These are phyloP conservation scores for Didymella arachidicola DNA, from an alignment of 2,329 filamentous ascomycete species.

Conservation along the genomic window DNA sequence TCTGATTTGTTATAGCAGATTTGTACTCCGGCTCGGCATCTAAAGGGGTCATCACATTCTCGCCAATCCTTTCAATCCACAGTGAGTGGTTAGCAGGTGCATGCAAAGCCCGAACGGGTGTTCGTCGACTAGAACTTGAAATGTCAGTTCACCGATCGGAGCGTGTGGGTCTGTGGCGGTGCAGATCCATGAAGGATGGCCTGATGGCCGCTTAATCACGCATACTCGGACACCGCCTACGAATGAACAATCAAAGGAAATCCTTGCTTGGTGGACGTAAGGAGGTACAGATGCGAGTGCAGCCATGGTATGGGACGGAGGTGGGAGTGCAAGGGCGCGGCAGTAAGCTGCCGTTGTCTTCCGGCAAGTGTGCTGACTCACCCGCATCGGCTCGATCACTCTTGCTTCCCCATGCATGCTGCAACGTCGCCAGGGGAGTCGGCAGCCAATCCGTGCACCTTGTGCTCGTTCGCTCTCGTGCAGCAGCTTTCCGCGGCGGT, in stretches of 20 bases:
- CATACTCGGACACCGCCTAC: not conserved
- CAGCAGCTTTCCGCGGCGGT: conserved; percentile 4
- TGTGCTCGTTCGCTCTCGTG: conserved; percentile 20
- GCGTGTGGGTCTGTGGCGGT: conserved; percentile 12
- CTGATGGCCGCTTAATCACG: not conserved
- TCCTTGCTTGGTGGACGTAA: not conserved
- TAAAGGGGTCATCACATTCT: not conserved
- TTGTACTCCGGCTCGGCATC: not conserved
- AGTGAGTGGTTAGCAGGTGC: not conserved
- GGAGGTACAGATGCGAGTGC: not conserved
- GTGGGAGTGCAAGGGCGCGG: not conserved
- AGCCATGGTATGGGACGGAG: not conserved
- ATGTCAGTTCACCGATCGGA: conserved; percentile 19
- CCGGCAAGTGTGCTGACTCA: conserved; percentile 8
- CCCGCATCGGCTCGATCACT: conserved; percentile 10
- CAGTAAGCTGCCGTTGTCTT: not conserved
- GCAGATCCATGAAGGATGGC: not conserved
- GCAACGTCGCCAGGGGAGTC: conserved; percentile 20
- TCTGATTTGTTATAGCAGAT: not conserved
- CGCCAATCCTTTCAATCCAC: not conserved
- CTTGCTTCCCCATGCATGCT: conserved; percentile 16
- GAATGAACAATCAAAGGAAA: not conserved
- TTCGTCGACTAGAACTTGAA: conserved; percentile 11
- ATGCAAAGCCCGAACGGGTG: conserved; percentile 16
- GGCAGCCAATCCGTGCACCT: conserved; percentile 15